Base-by-base conservation (phyloP, 345 rosid species). In the Euphorbia tirucalli region DNA sequence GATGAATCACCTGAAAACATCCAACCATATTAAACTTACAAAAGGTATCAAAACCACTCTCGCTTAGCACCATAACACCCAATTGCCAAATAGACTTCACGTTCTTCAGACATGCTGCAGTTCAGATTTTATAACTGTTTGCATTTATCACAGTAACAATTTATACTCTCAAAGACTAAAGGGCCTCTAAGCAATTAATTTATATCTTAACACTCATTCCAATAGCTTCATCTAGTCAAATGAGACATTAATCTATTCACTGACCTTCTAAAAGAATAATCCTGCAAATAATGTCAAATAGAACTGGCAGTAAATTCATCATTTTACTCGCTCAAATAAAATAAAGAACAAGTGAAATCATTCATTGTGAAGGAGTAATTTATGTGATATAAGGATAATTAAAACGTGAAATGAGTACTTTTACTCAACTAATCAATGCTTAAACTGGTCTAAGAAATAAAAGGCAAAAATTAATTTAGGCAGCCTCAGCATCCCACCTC, bases 1-100 rank as follows among this genome's bases (percentile, higher is more conserved):
- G 97, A 71, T 86, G 86, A 64, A 94, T 84, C 58, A 92, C 95
- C 98, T 92, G 63, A 37, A 74, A 27, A 61, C 4, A 24, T 10
- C 16, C 19, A n/a, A 43, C 3, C 37, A 25, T 14, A 25, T 37
- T 32, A 55, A 50, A 19, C 65, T 31, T 18, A n/a, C n/a, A n/a
- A n/a, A n/a, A n/a, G n/a, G n/a, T n/a, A n/a, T n/a, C n/a, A n/a
- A n/a, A n/a, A n/a, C n/a, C n/a, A n/a, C n/a, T n/a, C n/a, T n/a
- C n/a, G n/a, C n/a, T n/a, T n/a, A n/a, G n/a, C n/a, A n/a, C n/a
- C n/a, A n/a, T n/a, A n/a, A n/a, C n/a, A n/a, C n/a, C n/a, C n/a
- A n/a, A n/a, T n/a, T n/a, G n/a, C n/a, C n/a, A n/a, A n/a, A n/a
- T n/a, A n/a, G n/a, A n/a, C n/a, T n/a, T n/a, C n/a, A n/a, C n/a